Percentiles rank a stretch among this genome's conserved stretches.
These are phyloP conservation scores for Aspergillus funiculosus DNA, from an alignment of 495 filamentous ascomycete species.

Conservation along the genomic window DNA sequence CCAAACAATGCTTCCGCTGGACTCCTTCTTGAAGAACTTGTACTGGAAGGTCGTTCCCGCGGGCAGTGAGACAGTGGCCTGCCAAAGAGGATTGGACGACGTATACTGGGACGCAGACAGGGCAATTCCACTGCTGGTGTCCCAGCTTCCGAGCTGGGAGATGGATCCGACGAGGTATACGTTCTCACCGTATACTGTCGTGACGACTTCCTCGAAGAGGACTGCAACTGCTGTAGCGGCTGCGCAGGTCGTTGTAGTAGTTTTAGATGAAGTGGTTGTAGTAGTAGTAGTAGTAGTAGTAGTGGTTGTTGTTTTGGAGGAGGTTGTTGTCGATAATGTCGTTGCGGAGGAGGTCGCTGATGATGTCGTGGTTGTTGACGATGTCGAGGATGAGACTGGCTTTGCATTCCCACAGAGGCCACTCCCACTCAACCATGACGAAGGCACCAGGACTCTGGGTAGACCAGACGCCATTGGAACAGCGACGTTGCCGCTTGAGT, in stretches of 20 bases:
- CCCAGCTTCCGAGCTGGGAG: conserved; percentile 49
- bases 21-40: conserved; percentile 55
- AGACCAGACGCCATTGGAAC: conserved; percentile 25
- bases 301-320: too few species aligned
- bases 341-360: too few species aligned
- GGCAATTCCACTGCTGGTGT: conserved; percentile 38
- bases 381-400: too few species aligned
- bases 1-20: conserved; percentile 49
- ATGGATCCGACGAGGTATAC: conserved; percentile 53
- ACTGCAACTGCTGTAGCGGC: conserved; percentile 35
- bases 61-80: conserved; percentile 39
- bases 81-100: conserved; percentile 50
- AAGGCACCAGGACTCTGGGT: not conserved
- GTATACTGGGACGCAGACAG: conserved; percentile 50
- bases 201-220: conserved; percentile 51
- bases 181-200: conserved; percentile 52
- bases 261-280: not conserved
- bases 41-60: conserved; percentile 51
- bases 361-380: too few species aligned
- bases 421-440: not conserved
- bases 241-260: conserved; percentile 11
- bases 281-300: not conserved
- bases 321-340: too few species aligned
- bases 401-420: conserved; percentile 3
- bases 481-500: conserved; percentile 23